Base-by-base conservation (phyloP, 1,284 basidiomycete genomes). In the Rhodotorula sp. region DNA sequence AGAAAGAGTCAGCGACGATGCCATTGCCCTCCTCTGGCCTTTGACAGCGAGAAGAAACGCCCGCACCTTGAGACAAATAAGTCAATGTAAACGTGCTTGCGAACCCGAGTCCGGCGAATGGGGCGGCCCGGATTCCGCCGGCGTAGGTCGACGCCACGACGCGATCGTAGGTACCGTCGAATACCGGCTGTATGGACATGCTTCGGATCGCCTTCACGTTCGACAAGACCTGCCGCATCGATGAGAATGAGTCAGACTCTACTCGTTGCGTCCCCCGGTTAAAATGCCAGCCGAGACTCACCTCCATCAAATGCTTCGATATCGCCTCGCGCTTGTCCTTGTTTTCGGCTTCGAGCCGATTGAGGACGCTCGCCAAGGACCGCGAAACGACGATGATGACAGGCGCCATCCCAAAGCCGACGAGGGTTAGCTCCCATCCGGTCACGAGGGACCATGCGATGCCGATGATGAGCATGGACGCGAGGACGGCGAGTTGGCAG, bases 371-470 rank as follows among this genome's bases (percentile, higher is more conserved):
- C 1, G 89, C 88, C 80, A 95, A 91, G 12, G 90, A 73, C 18
- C 87, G 85, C 85, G 93, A 91, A 8, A 88, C 84, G 23, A 87
- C 81, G 15, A 88, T 87, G 78, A 97, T 96, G 14, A 97, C 85
- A 0, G 95, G 96, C 0, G 87, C 91, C 48, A 97, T 87, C 1
- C 90, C 93, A 48, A 97, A 81, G 0, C 93, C 96, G 1, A 92
- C 91, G 26, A 99, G 86, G 0, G 95, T 97, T 70, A 99, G 85
- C 82, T 97, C 89, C 96, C 96, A 99, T 0, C 93, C 93, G 43
- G 87, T 84, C 0, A 87, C 87, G 79, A 97, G 84, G 0, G 96
- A 92, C 95, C 95, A 98, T 16, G 91, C 80, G 23, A 97, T 82
- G 5, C 92, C 93, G 18, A 95, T 84, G 2, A 84, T 80, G 61